Conservation (phyloP, 805 yeast species). For the Starmera dryadoides region DNA sequence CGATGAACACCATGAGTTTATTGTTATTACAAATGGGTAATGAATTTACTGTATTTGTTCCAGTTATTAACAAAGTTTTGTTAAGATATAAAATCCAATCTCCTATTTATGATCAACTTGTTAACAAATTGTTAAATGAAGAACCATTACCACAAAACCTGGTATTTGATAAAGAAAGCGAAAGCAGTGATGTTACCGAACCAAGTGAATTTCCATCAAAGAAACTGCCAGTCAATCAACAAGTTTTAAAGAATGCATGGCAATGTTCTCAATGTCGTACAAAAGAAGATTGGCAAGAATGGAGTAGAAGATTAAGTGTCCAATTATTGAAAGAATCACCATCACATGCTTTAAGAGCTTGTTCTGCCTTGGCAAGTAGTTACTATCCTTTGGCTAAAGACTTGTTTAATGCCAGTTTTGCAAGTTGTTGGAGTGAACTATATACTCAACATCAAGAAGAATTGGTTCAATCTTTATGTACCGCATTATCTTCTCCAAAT, state of each 20-base stretch:
- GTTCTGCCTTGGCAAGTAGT: conserved; percentile 81
- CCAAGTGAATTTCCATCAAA: conserved; percentile 66
- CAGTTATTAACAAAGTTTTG: conserved; percentile 65
- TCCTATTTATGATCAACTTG: conserved; percentile 72
- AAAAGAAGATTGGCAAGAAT: conserved; percentile 95
- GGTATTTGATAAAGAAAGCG: conserved; percentile 57
- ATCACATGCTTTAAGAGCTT: conserved; percentile 88
- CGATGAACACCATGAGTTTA: conserved; percentile 75
- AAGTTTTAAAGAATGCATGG: conserved; percentile 75
- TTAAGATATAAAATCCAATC: conserved; percentile 60
- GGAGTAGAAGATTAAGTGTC: conserved; percentile 84
- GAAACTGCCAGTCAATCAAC: conserved; percentile 65
- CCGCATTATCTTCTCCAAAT: conserved; percentile 83
- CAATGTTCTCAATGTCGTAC: conserved; percentile 85
- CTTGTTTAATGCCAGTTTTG: conserved; percentile 88
- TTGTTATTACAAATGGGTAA: conserved; percentile 74
- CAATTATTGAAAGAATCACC: conserved; percentile 89
- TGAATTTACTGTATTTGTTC: conserved; percentile 81
- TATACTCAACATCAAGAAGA: conserved; percentile 88
- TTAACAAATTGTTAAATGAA: conserved; percentile 67
- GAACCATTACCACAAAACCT: conserved; percentile 81
- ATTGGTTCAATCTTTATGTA: conserved; percentile 73
- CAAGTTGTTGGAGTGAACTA: conserved; percentile 91
- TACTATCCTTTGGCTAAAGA: conserved; percentile 86
- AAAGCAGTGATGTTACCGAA: conserved; percentile 22